phyloP scores from a whole-genome alignment of 2,329 filamentous ascomycete genomes.

The Aureobasidium pullulans region DNA sequence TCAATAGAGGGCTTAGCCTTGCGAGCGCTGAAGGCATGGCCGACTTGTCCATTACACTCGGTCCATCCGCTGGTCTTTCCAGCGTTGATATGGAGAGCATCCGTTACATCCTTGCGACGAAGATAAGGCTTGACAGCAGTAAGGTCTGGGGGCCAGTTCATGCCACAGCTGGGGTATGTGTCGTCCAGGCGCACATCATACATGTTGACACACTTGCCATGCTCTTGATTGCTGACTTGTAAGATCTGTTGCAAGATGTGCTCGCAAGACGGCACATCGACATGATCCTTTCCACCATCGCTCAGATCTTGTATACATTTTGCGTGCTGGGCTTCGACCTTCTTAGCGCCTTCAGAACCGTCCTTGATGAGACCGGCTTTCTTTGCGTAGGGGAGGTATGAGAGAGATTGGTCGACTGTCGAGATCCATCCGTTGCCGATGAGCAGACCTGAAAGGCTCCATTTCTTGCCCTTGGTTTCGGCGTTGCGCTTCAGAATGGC shows the following conservation, averaged over 20 bases:
- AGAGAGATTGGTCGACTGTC: conserved; percentile 78
- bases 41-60: conserved; percentile 79
- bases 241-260: conserved; percentile 67
- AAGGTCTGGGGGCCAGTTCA: conserved; percentile 96
- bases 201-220: conserved; percentile 76
- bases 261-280: conserved; percentile 70
- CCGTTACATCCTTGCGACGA: conserved; percentile 66
- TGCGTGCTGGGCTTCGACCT: conserved; percentile 61
- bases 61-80: conserved; percentile 84
- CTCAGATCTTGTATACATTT: conserved; percentile 59
- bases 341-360: conserved; percentile 55
- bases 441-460: conserved; percentile 76
- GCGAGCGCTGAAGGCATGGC: conserved; percentile 58
- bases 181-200: conserved; percentile 90
- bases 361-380: conserved; percentile 64
- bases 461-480: conserved; percentile 47
- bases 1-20: conserved; percentile 67
- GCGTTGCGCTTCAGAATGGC: conserved; percentile 79
- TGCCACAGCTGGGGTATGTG: conserved; percentile 74
- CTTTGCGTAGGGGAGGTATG: conserved; percentile 77
- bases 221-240: conserved; percentile 49
- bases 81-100: conserved; percentile 72
- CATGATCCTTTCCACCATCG: conserved; percentile 49
- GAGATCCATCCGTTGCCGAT: conserved; percentile 99
- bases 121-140: conserved; percentile 72